Evolutionary conservation across 257 asterid species (phyloP), one percentile per base, ranked within the genome.

Genomic region (Knoxia roxburghii): DNA sequence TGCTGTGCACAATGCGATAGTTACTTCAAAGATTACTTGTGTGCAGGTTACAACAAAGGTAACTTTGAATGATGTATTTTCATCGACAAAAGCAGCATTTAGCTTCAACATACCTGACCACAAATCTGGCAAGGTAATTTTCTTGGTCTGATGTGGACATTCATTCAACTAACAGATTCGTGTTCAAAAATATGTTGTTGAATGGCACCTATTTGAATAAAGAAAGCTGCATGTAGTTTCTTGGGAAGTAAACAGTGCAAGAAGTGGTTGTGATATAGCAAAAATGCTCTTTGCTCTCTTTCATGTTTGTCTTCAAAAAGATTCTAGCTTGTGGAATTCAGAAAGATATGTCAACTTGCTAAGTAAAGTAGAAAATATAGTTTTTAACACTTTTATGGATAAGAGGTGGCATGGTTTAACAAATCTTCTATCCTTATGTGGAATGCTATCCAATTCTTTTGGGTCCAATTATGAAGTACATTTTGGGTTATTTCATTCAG

Each of bases 61-160:
- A 56, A 83, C 91, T 52, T 70, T 73, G 57, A 41, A 71, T 63
- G 82, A 88, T 29, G 77, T 81, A 53, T 71, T 73, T 74, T 85
- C 86, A 58, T 83, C 92, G 55, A 78, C 96, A 41, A 88, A 85
- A 82, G 81, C 88, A 55, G 87, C 90, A 24, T 65, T 88, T 68
- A 81, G 97, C 82, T 90, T 90, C 86, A 80, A 53, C 54, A 78
- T 90, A 56, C 97, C 97, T 41, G 93, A 88, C 77, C 80, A 88
- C 86, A 90, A 88, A 81, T 86, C 97, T 24, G 87, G 96, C 69
- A 90, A 90, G 97, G 97, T 90, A 20, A 23, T 65, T 49, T 8
- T 72, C 37, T 60, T 35, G 48, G 29, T 32, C 26, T 21, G 21
- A 23, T 39, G 54, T 35, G 7, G 15, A 43, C 20, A 45, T 7